Conservation (phyloP, 2,329 filamentous ascomycete genomes). For the Bisporella sp. region DNA sequence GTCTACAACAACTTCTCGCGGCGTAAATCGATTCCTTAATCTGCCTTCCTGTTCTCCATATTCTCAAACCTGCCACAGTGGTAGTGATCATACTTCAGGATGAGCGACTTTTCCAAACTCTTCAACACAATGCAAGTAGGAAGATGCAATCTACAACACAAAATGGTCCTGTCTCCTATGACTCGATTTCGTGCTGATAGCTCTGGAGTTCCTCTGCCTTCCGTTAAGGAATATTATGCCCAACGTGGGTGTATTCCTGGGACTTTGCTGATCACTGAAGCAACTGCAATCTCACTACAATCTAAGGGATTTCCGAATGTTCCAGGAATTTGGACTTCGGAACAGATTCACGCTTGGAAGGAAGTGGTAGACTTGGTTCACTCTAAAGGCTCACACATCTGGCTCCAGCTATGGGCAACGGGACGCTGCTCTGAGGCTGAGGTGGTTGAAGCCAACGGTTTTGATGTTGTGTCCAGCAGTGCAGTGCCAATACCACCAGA, state of each 20-base stretch:
- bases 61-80: too few relatives aligned
- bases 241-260: constrained; percentile 43
- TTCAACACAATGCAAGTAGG: constrained; percentile 39
- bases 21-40: too few relatives aligned
- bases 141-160: constrained; percentile 32
- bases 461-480: constrained; percentile 13
- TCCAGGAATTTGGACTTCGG: constrained; percentile 47
- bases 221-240: constrained; percentile 43
- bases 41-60: too few relatives aligned
- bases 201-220: constrained; percentile 36
- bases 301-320: constrained; percentile 41
- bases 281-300: constrained; percentile 38
- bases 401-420: constrained; percentile 52
- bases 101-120: constrained; percentile 20
- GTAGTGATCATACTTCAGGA: too few relatives aligned
- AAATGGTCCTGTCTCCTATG: constrained; percentile 49
- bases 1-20: too few relatives aligned
- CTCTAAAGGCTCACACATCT: constrained; percentile 49
- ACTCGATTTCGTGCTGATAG: constrained; percentile 45
- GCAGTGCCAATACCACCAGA: constrained; percentile 11
- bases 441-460: constrained; percentile 16
- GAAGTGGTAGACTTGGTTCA: constrained; percentile 52
- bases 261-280: constrained; percentile 50
- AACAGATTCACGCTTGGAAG: constrained; percentile 50
- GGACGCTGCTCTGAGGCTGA: constrained; percentile 35